A percentile compares a stretch with the other conserved stretches of the same genome.
These are phyloP conservation scores for Rhizophlyctis rosea DNA, from an alignment of 192 early-diverging fungal genomes.

Conservation along the genomic window DNA sequence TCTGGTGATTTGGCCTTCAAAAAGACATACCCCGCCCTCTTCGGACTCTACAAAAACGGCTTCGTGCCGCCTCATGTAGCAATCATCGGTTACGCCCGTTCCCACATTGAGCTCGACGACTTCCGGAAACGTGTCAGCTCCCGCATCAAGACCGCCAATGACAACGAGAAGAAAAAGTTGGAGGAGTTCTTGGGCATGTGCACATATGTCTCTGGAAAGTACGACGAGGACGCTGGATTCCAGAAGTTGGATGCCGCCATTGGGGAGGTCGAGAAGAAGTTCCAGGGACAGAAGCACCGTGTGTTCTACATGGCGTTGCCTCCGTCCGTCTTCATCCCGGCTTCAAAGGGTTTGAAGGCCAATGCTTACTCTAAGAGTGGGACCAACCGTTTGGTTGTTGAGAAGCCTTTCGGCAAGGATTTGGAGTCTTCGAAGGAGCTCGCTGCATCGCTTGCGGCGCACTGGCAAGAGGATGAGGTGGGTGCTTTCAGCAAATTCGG, in stretches of 20 bases:
- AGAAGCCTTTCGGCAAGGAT: slow-evolving; percentile 98
- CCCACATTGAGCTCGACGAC: slow-evolving; percentile 67
- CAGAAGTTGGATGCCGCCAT: slow-evolving; percentile 61
- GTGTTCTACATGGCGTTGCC: slow-evolving; percentile 97
- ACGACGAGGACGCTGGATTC: slow-evolving; percentile 76
- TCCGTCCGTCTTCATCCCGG: slow-evolving; percentile 90
- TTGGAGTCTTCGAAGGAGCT: slow-evolving; percentile 76
- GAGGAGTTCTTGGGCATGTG: slow-evolving; percentile 65
- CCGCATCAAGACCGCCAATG: slow-evolving; percentile 64
- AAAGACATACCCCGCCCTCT: slow-evolving; percentile 96
- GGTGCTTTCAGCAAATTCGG: slow-evolving; percentile 1
- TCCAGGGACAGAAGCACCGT: slow-evolving; percentile 55
- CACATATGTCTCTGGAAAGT: slow-evolving; percentile 78
- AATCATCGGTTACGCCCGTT: slow-evolving; percentile 93
- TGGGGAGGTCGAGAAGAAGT: slow-evolving; percentile 51
- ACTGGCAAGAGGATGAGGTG: slow-evolving; percentile 87
- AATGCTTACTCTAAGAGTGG: slow-evolving; percentile 63
- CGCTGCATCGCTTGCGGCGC: slow-evolving; percentile 61
- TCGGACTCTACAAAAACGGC: slow-evolving; percentile 83
- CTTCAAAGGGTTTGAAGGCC: slow-evolving; percentile 68
- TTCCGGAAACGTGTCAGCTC: slow-evolving; percentile 72
- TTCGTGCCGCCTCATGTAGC: slow-evolving; percentile 70
- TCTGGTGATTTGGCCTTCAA: slow-evolving; percentile 95
- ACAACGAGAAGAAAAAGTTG: slow-evolving; percentile 55
- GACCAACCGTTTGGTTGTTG: slow-evolving; percentile 85